A percentile compares a stretch with the other conserved stretches of the same genome.
phyloP scores from a whole-genome alignment of 2,329 filamentous ascomycete species.

The Helotiales sp. region DNA sequence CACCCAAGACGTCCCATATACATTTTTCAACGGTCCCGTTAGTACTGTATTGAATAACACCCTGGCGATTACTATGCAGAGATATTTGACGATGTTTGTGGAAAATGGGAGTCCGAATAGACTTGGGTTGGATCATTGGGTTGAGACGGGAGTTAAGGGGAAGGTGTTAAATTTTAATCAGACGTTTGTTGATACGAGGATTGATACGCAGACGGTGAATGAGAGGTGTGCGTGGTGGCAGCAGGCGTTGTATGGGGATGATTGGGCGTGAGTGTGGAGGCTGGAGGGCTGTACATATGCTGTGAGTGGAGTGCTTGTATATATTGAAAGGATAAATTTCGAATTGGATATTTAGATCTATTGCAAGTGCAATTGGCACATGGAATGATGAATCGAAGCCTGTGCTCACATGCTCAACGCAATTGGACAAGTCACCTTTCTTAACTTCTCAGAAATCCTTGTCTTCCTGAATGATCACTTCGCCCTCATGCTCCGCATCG shows the following conservation, averaged over 20 bases:
- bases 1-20: slow-evolving; percentile 49
- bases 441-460: too few species aligned
- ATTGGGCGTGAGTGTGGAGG: neutral
- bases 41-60: slow-evolving; percentile 13
- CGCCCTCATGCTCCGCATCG: too few species aligned
- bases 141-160: neutral
- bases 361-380: neutral
- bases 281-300: neutral
- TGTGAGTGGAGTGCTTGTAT: neutral
- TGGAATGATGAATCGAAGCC: too few species aligned
- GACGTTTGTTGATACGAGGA: neutral
- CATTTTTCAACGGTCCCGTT: slow-evolving; percentile 45
- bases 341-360: neutral
- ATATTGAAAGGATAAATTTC: neutral
- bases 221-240: slow-evolving; percentile 36
- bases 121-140: neutral
- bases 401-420: too few species aligned
- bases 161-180: slow-evolving; percentile 5
- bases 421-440: too few species aligned
- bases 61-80: slow-evolving; percentile 36
- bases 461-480: too few species aligned
- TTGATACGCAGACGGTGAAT: slow-evolving; percentile 27
- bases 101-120: slow-evolving; percentile 33
- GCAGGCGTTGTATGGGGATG: slow-evolving; percentile 16
- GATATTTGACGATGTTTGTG: slow-evolving; percentile 37